Percentiles rank a stretch among this genome's conserved stretches.
Evolutionary conservation across 495 filamentous ascomycete species (phyloP).

Genomic region (Schizothecium vesticola): DNA sequence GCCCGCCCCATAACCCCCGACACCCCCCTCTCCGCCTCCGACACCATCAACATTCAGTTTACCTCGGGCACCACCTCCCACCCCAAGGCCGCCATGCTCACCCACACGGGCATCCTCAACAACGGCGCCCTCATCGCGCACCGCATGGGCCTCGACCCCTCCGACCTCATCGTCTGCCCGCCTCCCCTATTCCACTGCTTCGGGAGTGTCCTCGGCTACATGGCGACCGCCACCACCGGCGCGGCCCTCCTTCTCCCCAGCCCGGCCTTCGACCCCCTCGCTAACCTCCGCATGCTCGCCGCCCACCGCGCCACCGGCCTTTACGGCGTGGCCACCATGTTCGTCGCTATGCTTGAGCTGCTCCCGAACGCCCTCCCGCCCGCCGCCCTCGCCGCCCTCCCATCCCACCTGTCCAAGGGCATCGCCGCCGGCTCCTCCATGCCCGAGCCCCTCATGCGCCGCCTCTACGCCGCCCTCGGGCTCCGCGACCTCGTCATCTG

Average conservation of each 20-base stretch:
- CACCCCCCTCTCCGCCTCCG: slow-evolving; percentile 52
- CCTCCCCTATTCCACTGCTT: slow-evolving; percentile 78
- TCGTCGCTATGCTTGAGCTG: slow-evolving; percentile 77
- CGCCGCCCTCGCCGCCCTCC: slow-evolving; percentile 49
- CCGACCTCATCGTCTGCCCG: slow-evolving; percentile 62
- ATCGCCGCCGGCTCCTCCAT: slow-evolving; percentile 88
- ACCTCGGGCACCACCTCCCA: slow-evolving; percentile 86
- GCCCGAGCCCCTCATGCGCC: slow-evolving; percentile 78
- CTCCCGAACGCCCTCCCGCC: slow-evolving; percentile 34
- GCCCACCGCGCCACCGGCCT: slow-evolving; percentile 76
- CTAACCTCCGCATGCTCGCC: slow-evolving; percentile 63
- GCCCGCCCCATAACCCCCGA: slow-evolving; percentile 39
- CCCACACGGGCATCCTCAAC: slow-evolving; percentile 80
- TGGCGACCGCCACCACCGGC: slow-evolving; percentile 88
- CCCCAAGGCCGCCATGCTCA: slow-evolving; percentile 90
- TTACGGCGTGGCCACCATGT: slow-evolving; percentile 96
- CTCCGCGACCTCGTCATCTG: slow-evolving; percentile 86
- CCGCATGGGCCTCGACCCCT: slow-evolving; percentile 57
- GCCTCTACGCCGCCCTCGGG: slow-evolving; percentile 68
- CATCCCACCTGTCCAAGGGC: slow-evolving; percentile 67
- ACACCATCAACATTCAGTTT: slow-evolving; percentile 94
- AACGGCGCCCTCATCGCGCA: slow-evolving; percentile 65
- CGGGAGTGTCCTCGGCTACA: slow-evolving; percentile 83
- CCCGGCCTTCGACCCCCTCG: slow-evolving; percentile 79
- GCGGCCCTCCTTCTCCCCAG: slow-evolving; percentile 78